phyloP scores from a whole-genome alignment of 2,329 filamentous ascomycete genomes.

The Macrophomina pseudophaseolina region DNA sequence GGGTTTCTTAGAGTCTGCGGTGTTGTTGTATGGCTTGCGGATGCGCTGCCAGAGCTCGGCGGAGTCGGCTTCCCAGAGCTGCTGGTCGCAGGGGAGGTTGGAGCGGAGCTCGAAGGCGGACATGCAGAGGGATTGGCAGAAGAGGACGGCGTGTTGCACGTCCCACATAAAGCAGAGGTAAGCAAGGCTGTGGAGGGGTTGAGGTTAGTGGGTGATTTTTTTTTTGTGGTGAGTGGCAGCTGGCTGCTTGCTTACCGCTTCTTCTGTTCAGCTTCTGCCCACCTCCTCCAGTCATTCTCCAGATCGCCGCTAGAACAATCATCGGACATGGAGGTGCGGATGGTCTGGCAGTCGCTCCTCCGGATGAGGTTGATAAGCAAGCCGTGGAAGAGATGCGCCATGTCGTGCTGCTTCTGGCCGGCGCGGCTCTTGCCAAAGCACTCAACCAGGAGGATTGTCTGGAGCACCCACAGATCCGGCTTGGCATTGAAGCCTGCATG shows the following conservation, averaged over 20 bases:
- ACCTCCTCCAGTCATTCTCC: constrained; percentile 57
- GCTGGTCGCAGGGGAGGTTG: constrained; percentile 60
- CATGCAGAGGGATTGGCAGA: constrained; percentile 71
- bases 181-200: constrained; percentile 48
- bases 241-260: constrained; percentile 53
- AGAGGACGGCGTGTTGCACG: constrained; percentile 67
- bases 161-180: constrained; percentile 71
- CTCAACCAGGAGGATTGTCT: constrained; percentile 66
- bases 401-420: constrained; percentile 67
- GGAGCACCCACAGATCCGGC: constrained; percentile 66
- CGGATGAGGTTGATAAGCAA: constrained; percentile 61
- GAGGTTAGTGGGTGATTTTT: background rate
- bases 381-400: constrained; percentile 65
- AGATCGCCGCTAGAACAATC: constrained; percentile 45
- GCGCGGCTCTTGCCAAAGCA: constrained; percentile 69
- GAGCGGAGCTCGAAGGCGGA: constrained; percentile 67
- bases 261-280: constrained; percentile 62
- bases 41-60: constrained; percentile 57
- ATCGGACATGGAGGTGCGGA: constrained; percentile 44
- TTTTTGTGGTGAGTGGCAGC: background rate
- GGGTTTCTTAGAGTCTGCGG: background rate
- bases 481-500: constrained; percentile 62
- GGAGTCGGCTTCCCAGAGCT: constrained; percentile 63
- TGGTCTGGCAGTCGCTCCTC: constrained; percentile 57
- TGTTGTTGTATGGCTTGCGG: constrained; percentile 43